Base-by-base conservation (phyloP, 352 stramenopile species). In the Lagenidium sp. region DNA sequence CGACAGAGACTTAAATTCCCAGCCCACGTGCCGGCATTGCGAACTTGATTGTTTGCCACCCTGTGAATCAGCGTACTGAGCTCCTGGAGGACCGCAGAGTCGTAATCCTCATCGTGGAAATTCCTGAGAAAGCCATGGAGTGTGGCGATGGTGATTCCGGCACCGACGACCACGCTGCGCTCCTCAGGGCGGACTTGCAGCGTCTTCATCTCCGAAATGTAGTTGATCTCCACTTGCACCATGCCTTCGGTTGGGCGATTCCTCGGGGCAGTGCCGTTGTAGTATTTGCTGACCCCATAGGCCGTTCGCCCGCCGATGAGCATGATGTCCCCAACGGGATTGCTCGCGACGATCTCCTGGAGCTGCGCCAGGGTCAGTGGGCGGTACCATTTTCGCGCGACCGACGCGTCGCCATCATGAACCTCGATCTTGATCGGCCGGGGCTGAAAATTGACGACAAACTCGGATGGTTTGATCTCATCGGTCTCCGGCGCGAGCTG, bases 1-100 rank as follows among this genome's bases (percentile, higher is more conserved):
- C 57, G 41, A n/a, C 65, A 73, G 1, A 83, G 29, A 53, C 59
- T 61, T 43, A 64, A 32, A 32, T 64, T 64, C 4, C 55, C 44
- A 0, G 55, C 50, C 50, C 49, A 64, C 18, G 55, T 64, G 8
- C 30, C 55, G 2, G 44, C 28, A 41, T 59, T 82, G 20, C 74
- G 65, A 23, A 87, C 70, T 41, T 85, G 73, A 25, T 75, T 67
- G 52, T 82, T 82, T 13, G 70, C 73, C 1, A 85, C 59, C 10
- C 65, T 50, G 8, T 44, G 18, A 6, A 85, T 18, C 15, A 83
- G 57, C 13, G 41, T 53, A 13, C 59, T 51, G n/a, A 76, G 61
- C 43, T 70, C 58, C 5, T 37, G 42, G 19, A 80, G 40, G 0
- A 31, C 16, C 11, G 36, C 24, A 22, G 37, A 23, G 42, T 58